Percentiles rank a stretch among this genome's conserved stretches.
phyloP scores from a whole-genome alignment of 78 protist species.

The Cyanophora paradoxa region DNA sequence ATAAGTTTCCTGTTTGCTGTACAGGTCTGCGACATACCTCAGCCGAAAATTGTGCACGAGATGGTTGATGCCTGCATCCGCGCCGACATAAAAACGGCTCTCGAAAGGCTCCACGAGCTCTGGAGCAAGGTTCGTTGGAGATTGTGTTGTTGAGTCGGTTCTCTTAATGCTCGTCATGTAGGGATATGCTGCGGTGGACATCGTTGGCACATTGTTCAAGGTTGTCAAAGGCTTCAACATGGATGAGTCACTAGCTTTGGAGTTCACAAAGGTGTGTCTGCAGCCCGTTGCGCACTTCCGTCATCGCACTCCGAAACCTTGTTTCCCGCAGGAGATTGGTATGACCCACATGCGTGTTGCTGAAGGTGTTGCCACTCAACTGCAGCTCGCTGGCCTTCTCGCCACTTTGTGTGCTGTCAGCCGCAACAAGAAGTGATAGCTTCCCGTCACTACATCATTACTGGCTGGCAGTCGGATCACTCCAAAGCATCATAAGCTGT shows the following conservation, averaged over 20 bases:
- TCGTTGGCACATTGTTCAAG: conserved; percentile 60
- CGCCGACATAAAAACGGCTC: conserved; percentile 41
- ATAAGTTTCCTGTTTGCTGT: neutral
- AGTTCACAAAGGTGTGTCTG: neutral
- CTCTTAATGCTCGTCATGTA: neutral
- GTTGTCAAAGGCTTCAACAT: conserved; percentile 30
- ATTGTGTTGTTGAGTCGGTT: neutral
- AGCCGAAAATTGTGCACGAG: conserved; percentile 70
- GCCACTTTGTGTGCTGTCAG: conserved; percentile 47
- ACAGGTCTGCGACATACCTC: conserved; percentile 92
- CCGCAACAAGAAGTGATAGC: no score
- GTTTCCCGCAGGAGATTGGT: conserved; percentile 68
- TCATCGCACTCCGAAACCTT: neutral
- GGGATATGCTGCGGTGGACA: conserved; percentile 82
- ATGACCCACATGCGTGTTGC: conserved; percentile 62
- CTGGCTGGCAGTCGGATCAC: no score
- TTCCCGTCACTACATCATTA: no score
- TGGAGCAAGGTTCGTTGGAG: neutral
- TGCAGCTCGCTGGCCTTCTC: conserved; percentile 84
- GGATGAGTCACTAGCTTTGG: neutral
- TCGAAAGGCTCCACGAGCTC: neutral
- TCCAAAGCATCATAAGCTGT: no score
- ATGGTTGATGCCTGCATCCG: conserved; percentile 33
- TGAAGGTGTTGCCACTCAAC: conserved; percentile 73
- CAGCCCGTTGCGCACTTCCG: neutral